Evolutionary conservation across 2,329 filamentous ascomycete genomes (phyloP).

Genomic region (Sporothrix curviconia): DNA sequence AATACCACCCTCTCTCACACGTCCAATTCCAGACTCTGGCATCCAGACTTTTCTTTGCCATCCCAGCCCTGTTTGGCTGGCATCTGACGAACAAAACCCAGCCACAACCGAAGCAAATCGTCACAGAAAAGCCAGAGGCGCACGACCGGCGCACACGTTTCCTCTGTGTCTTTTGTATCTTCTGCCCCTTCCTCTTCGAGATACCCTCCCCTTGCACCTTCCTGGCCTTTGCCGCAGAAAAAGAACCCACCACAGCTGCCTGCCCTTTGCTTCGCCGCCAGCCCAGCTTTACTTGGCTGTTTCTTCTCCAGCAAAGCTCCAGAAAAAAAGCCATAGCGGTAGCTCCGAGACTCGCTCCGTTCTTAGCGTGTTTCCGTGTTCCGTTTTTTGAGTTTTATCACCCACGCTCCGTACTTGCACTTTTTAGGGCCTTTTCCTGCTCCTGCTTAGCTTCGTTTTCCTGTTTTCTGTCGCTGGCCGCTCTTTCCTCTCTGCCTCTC

Average conservation of each 20-base stretch:
- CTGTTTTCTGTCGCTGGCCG: conserved; percentile 1
- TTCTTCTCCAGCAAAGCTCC: not conserved
- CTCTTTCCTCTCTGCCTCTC: not conserved
- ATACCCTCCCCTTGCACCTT: not conserved
- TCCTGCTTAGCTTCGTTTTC: not conserved
- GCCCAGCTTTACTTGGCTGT: not conserved
- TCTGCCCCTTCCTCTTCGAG: not conserved
- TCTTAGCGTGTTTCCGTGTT: conserved; percentile 16
- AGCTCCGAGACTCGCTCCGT: conserved; percentile 13
- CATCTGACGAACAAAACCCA: not conserved
- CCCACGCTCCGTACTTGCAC: conserved; percentile 6
- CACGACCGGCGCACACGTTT: not conserved
- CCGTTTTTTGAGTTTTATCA: conserved; percentile 15
- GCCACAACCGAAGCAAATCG: not conserved
- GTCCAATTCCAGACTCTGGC: not conserved
- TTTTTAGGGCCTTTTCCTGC: conserved; percentile 8
- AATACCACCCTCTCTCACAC: conserved; percentile 6
- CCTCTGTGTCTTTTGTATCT: not conserved
- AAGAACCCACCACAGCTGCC: conserved; percentile 1
- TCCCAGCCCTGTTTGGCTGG: too few relatives aligned
- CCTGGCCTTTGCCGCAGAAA: not conserved
- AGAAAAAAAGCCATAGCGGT: conserved; percentile 9
- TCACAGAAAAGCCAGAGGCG: too few relatives aligned
- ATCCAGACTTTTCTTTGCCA: not conserved
- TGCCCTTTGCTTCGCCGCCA: not conserved